phyloP scores from a whole-genome alignment of 805 yeast genomes.

The Hanseniaspora lachancei region DNA sequence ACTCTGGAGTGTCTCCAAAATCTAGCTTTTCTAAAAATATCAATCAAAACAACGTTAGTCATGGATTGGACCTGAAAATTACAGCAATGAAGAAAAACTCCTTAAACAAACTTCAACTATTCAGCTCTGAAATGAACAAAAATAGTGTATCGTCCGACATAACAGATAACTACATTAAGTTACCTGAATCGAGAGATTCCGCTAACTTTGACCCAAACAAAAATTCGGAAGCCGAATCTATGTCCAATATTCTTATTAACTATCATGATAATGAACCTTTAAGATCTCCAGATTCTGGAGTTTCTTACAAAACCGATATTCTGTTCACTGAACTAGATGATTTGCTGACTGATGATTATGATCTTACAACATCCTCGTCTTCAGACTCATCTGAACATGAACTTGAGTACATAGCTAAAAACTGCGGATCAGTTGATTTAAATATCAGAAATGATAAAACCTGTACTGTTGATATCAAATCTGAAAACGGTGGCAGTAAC shows the following conservation, averaged over 20 bases:
- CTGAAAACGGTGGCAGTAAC: background rate
- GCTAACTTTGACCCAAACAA: background rate
- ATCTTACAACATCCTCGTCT: conserved; percentile 7
- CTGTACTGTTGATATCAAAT: background rate
- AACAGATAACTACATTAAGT: background rate
- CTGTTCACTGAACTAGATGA: conserved; percentile 1
- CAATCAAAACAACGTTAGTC: background rate
- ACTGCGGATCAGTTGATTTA: background rate
- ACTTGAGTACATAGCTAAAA: background rate
- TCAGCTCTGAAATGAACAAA: background rate
- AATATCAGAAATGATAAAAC: background rate
- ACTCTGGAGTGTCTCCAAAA: conserved; percentile 12
- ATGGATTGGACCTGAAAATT: conserved; percentile 10
- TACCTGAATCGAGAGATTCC: background rate
- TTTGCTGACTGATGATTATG: conserved; percentile 3
- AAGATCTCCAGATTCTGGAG: background rate
- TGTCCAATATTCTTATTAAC: background rate
- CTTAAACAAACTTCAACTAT: background rate
- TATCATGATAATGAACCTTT: background rate
- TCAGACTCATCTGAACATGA: background rate
- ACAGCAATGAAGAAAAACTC: conserved; percentile 13
- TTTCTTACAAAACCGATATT: background rate
- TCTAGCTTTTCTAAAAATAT: conserved; percentile 10
- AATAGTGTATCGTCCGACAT: background rate
- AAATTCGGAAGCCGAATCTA: too few relatives aligned